phyloP scores from a whole-genome alignment of 192 early-diverging fungal genomes.

The Chytriomyces sp. region DNA sequence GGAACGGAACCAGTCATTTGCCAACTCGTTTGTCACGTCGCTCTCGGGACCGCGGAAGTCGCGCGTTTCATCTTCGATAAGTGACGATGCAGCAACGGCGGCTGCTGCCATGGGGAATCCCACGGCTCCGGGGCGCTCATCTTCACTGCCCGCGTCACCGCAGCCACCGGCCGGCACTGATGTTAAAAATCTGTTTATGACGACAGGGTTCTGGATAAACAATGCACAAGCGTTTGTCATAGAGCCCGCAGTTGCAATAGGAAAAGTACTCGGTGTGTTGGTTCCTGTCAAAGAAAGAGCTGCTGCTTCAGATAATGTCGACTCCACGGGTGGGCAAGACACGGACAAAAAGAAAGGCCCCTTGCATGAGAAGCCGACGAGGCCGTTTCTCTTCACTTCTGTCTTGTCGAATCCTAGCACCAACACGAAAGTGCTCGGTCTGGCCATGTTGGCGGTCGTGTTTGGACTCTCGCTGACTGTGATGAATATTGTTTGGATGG shows the following conservation, averaged over 20 bases:
- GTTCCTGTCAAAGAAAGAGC: neutral
- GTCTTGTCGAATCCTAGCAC: neutral
- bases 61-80: neutral
- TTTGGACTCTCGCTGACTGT: constrained; percentile 22
- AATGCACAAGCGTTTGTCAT: neutral
- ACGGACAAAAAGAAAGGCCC: no score
- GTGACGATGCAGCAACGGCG: neutral
- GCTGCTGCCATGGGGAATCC: neutral
- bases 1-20: neutral
- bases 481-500: constrained; percentile 32
- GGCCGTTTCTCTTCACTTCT: neutral
- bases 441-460: constrained; percentile 18
- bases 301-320: no score
- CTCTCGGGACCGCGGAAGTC: neutral
- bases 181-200: neutral
- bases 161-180: neutral
- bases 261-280: constrained; percentile 4
- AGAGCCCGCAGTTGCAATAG: neutral
- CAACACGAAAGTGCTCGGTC: constrained; percentile 10
- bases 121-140: neutral
- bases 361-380: no score
- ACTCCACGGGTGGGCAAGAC: no score
- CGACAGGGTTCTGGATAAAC: neutral
- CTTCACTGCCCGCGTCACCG: constrained; percentile 1
- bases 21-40: neutral